Percentiles rank a stretch among this genome's conserved stretches.
Evolutionary conservation across 2,329 filamentous ascomycete genomes (phyloP).

Genomic region (Amauroascus niger): DNA sequence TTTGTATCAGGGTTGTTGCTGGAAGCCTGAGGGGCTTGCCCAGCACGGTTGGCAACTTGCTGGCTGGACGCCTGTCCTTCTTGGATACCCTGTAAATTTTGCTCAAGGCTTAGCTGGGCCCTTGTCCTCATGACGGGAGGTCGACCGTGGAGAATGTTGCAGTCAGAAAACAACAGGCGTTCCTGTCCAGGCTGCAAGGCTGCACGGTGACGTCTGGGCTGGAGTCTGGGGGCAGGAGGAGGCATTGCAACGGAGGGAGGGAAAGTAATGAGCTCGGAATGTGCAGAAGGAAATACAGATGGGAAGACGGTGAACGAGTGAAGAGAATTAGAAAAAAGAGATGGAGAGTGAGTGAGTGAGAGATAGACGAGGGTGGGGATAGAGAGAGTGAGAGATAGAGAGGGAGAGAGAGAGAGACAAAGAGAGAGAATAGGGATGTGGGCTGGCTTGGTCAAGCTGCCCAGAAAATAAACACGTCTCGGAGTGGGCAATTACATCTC

Average conservation of each 20-base stretch:
- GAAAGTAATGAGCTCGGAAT: neutral
- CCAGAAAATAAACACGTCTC: neutral
- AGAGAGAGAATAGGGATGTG: neutral
- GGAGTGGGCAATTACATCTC: conserved; percentile 1
- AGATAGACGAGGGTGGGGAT: neutral
- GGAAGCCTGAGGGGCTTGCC: conserved; percentile 20
- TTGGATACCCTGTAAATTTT: conserved; percentile 28
- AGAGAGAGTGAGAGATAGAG: neutral
- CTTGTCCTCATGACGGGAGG: conserved; percentile 22
- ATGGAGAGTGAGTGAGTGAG: neutral
- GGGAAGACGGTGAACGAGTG: too few relatives aligned
- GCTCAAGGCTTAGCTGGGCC: conserved; percentile 31
- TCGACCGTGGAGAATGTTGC: conserved; percentile 16
- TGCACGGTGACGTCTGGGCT: conserved; percentile 7
- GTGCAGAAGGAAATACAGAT: neutral
- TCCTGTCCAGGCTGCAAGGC: conserved; percentile 15
- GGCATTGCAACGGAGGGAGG: conserved; percentile 5
- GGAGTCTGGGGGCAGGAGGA: neutral
- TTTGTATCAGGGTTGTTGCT: conserved; percentile 52
- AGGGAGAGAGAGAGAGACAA: neutral
- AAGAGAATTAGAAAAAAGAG: neutral
- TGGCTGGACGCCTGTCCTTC: conserved; percentile 18
- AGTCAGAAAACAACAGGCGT: conserved; percentile 16
- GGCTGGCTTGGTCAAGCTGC: neutral
- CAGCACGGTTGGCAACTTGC: conserved; percentile 20